phyloP scores from a whole-genome alignment of 2,329 filamentous ascomycete genomes.

The Aspergillus clavatus region DNA sequence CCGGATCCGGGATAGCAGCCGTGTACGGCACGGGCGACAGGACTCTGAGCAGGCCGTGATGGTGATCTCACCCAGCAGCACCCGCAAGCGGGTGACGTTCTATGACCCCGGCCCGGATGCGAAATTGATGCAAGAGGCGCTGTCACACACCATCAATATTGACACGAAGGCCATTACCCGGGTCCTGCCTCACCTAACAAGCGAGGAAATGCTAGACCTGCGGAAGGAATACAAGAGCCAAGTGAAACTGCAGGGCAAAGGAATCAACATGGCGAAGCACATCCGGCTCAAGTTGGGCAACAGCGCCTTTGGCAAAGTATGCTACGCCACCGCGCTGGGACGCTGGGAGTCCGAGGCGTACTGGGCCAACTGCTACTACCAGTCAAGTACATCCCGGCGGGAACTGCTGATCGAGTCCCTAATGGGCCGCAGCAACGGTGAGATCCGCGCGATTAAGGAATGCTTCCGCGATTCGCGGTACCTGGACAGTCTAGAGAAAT shows the following conservation, averaged over 20 bases:
- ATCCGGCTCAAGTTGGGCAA: conserved; percentile 48
- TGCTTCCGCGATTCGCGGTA: conserved; percentile 92
- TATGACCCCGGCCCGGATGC: conserved; percentile 81
- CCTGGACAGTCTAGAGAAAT: conserved; percentile 69
- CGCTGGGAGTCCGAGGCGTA: conserved; percentile 91
- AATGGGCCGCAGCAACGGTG: conserved; percentile 84
- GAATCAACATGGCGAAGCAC: conserved; percentile 49
- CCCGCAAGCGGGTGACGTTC: conserved; percentile 64
- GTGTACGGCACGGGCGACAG: conserved; percentile 23
- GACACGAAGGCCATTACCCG: conserved; percentile 71
- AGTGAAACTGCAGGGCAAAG: conserved; percentile 59
- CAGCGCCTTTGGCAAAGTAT: conserved; percentile 71
- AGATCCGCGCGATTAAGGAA: conserved; percentile 80
- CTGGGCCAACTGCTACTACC: conserved; percentile 98
- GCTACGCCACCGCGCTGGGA: conserved; percentile 83
- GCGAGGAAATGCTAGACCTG: conserved; percentile 82
- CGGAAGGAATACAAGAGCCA: conserved; percentile 86
- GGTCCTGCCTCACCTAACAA: conserved; percentile 75
- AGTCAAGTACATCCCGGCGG: conserved; percentile 74
- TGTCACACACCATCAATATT: conserved; percentile 61
- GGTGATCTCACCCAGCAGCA: conserved; percentile 44
- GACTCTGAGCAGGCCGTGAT: conserved; percentile 37
- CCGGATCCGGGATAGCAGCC: too few species aligned
- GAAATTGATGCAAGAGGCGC: conserved; percentile 66
- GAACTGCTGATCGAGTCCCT: conserved; percentile 90